Percentiles rank a stretch among this genome's conserved stretches.
These are phyloP conservation scores for Hysterangium stoloniferum DNA, from an alignment of 768 basidiomycete genomes.

Conservation along the genomic window DNA sequence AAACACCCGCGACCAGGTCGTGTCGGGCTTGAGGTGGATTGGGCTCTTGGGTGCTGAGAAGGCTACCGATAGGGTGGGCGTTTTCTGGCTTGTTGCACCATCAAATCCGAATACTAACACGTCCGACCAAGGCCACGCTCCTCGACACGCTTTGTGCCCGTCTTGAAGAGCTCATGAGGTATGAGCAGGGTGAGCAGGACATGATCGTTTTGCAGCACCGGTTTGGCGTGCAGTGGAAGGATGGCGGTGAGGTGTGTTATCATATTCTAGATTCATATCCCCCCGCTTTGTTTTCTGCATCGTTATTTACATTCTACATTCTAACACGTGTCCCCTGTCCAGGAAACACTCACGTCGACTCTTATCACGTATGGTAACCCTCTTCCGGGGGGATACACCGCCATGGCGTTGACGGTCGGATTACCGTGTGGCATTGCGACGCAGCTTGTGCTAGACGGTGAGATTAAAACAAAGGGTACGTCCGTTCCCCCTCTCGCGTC, in stretches of 20 bases:
- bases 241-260: slow-evolving; percentile 57
- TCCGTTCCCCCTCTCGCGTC: no score
- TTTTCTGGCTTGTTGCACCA: no score
- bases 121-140: no score
- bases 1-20: slow-evolving; percentile 64
- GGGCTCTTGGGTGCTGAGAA: slow-evolving; percentile 61
- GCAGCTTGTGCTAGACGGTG: slow-evolving; percentile 86
- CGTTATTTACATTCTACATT: neutral
- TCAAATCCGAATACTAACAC: no score
- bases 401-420: slow-evolving; percentile 90
- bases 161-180: slow-evolving; percentile 88
- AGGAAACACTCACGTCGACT: slow-evolving; percentile 87
- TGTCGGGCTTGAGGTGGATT: slow-evolving; percentile 89
- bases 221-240: slow-evolving; percentile 84
- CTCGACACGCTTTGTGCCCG: slow-evolving; percentile 90
- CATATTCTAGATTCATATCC: no score
- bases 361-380: slow-evolving; percentile 83
- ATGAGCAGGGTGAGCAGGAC: slow-evolving; percentile 85
- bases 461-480: no score
- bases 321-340: neutral
- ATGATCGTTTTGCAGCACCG: slow-evolving; percentile 98
- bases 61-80: slow-evolving; percentile 50
- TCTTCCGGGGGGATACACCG: slow-evolving; percentile 62
- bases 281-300: no score
- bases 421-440: slow-evolving; percentile 91